Evolutionary conservation across 2,329 filamentous ascomycete species (phyloP).

Genomic region (Trichoderma asperellum): DNA sequence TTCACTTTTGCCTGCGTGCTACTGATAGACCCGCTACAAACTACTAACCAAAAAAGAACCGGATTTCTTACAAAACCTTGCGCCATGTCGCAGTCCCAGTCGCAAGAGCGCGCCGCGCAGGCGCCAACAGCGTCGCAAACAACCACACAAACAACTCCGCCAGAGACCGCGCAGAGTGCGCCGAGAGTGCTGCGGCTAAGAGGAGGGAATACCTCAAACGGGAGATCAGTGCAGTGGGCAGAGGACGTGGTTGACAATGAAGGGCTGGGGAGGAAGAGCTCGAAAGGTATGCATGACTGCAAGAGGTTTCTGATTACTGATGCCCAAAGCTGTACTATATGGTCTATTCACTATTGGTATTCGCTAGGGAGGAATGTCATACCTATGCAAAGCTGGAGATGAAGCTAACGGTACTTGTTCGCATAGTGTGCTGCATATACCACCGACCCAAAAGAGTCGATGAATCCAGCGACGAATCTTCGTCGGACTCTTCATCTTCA

Average conservation of each 20-base stretch:
- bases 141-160: conserved; percentile 37
- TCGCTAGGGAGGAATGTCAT: background rate
- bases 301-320: background rate
- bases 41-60: background rate
- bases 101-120: conserved; percentile 36
- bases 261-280: conserved; percentile 88
- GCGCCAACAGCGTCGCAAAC: conserved; percentile 43
- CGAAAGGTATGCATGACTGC: conserved; percentile 75
- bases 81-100: conserved; percentile 43
- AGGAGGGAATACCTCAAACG: conserved; percentile 50
- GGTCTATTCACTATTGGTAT: background rate
- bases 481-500: conserved; percentile 54
- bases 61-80: background rate
- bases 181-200: conserved; percentile 55
- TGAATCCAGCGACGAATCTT: conserved; percentile 75
- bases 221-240: conserved; percentile 83
- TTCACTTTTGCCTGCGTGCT: background rate
- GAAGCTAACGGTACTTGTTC: background rate
- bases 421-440: conserved; percentile 96
- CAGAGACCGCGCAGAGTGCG: conserved; percentile 39
- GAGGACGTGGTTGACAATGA: conserved; percentile 95
- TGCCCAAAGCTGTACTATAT: background rate
- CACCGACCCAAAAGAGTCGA: conserved; percentile 80
- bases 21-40: background rate
- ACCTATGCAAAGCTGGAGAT: background rate